These are phyloP conservation scores for Pezicula rhizophila DNA, from an alignment of 2,329 filamentous ascomycete species.

Conservation along the genomic window DNA sequence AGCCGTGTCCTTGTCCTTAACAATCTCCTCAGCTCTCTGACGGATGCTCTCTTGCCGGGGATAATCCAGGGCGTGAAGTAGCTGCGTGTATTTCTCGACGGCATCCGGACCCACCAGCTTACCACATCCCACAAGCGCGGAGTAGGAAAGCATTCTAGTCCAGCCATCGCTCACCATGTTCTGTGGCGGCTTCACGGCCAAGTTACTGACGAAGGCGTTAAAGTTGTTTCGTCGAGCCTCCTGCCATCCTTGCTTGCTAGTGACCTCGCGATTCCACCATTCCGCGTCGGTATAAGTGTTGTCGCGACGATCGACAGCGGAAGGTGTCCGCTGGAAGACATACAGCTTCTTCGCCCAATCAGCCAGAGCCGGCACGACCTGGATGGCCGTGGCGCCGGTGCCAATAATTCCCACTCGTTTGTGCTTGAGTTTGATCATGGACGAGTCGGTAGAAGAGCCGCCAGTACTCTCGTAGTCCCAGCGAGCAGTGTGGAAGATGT, in stretches of 20 bases:
- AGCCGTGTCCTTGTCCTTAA: slow-evolving; percentile 46
- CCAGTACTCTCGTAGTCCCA: slow-evolving; percentile 39
- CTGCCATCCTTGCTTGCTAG: too few species aligned
- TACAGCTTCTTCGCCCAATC: slow-evolving; percentile 43
- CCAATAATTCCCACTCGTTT: slow-evolving; percentile 23
- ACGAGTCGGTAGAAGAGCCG: slow-evolving; percentile 26
- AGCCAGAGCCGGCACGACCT: slow-evolving; percentile 33
- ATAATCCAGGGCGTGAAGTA: slow-evolving; percentile 35
- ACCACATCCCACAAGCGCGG: slow-evolving; percentile 31
- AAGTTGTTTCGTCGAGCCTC: slow-evolving; percentile 42
- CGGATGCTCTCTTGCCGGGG: slow-evolving; percentile 38
- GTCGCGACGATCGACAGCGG: slow-evolving; percentile 32
- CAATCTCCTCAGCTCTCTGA: slow-evolving; percentile 39
- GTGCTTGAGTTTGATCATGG: slow-evolving; percentile 25
- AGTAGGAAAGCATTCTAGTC: slow-evolving; percentile 35
- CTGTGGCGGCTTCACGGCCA: slow-evolving; percentile 21
- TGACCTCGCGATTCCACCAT: slow-evolving; percentile 47
- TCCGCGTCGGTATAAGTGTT: slow-evolving; percentile 35
- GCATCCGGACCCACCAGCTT: too few species aligned
- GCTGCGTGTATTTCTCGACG: slow-evolving; percentile 30
- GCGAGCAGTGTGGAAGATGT: slow-evolving; percentile 36
- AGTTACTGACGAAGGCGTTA: slow-evolving; percentile 30
- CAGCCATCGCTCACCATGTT: slow-evolving; percentile 46
- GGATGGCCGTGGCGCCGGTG: slow-evolving; percentile 22
- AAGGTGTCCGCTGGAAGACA: slow-evolving; percentile 52